Conservation (phyloP, 192 early-diverging fungal genomes). For the Geranomyces michiganensis region DNA sequence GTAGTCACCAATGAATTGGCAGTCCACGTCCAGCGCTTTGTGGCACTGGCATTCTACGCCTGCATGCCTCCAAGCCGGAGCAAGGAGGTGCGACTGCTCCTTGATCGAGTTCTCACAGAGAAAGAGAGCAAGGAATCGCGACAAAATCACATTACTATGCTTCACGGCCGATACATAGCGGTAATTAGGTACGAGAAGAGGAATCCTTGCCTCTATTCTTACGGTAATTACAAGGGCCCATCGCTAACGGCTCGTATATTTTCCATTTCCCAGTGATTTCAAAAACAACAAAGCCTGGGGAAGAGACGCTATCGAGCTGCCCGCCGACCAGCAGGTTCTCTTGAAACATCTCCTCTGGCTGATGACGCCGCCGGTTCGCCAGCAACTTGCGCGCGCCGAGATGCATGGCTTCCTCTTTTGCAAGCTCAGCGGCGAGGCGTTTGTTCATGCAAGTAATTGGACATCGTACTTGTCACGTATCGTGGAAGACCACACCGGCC, state of each 20-base stretch:
- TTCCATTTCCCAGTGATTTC: slow-evolving; percentile 11
- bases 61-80: too few relatives aligned
- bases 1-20: too few relatives aligned
- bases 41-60: too few relatives aligned
- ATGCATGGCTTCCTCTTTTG: slow-evolving; percentile 22
- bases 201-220: too few relatives aligned
- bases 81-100: too few relatives aligned
- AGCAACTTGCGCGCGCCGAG: not conserved
- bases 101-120: too few relatives aligned
- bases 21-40: too few relatives aligned
- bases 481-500: slow-evolving; percentile 8
- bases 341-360: slow-evolving; percentile 14
- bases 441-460: slow-evolving; percentile 9
- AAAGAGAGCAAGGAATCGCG: too few relatives aligned
- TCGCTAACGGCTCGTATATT: not conserved
- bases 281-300: slow-evolving; percentile 14
- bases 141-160: too few relatives aligned
- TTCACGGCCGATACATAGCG: too few relatives aligned
- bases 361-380: slow-evolving; percentile 5
- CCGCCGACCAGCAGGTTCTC: slow-evolving; percentile 5
- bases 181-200: too few relatives aligned
- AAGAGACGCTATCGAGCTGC: slow-evolving; percentile 17
- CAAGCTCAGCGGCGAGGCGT: slow-evolving; percentile 1
- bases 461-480: slow-evolving; percentile 5
- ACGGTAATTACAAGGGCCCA: too few relatives aligned